Percentiles rank a stretch among this genome's conserved stretches.
Evolutionary conservation across 129 eudicot species (phyloP).

Genomic region (Calendula officinalis): DNA sequence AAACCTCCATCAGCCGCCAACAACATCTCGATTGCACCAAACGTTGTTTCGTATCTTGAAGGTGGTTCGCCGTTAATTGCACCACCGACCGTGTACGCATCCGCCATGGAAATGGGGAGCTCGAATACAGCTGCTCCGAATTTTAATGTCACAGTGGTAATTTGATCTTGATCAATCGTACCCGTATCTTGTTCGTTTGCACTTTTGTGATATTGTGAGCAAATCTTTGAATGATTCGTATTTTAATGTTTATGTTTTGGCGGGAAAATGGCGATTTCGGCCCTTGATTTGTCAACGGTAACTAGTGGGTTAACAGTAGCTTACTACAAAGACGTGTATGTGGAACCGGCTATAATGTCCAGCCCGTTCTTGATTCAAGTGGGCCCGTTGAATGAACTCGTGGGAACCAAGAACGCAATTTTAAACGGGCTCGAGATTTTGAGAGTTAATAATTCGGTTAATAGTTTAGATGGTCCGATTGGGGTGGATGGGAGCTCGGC

Average conservation of each 20-base stretch:
- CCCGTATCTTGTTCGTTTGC: slow-evolving; percentile 64
- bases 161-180: slow-evolving; percentile 52
- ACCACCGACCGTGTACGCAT: slow-evolving; percentile 66
- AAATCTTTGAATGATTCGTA: slow-evolving; percentile 61
- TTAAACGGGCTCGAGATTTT: slow-evolving; percentile 65
- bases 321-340: slow-evolving; percentile 58
- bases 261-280: slow-evolving; percentile 59
- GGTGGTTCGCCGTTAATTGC: slow-evolving; percentile 72
- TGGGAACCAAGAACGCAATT: slow-evolving; percentile 61
- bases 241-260: slow-evolving; percentile 73
- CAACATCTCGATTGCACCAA: slow-evolving; percentile 43
- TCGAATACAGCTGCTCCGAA: slow-evolving; percentile 47
- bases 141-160: slow-evolving; percentile 78
- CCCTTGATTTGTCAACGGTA: slow-evolving; percentile 58
- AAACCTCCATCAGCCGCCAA: slow-evolving; percentile 35
- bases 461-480: slow-evolving; percentile 72
- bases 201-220: slow-evolving; percentile 90
- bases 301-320: slow-evolving; percentile 56
- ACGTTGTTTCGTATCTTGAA: slow-evolving; percentile 53
- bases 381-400: slow-evolving; percentile 51
- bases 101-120: slow-evolving; percentile 65
- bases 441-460: slow-evolving; percentile 61
- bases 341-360: slow-evolving; percentile 47
- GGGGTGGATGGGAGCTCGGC: slow-evolving; percentile 50
- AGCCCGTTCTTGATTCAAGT: slow-evolving; percentile 57